These are phyloP conservation scores for Kluyveromyces starmeri DNA, from an alignment of 805 yeast species.

Conservation along the genomic window DNA sequence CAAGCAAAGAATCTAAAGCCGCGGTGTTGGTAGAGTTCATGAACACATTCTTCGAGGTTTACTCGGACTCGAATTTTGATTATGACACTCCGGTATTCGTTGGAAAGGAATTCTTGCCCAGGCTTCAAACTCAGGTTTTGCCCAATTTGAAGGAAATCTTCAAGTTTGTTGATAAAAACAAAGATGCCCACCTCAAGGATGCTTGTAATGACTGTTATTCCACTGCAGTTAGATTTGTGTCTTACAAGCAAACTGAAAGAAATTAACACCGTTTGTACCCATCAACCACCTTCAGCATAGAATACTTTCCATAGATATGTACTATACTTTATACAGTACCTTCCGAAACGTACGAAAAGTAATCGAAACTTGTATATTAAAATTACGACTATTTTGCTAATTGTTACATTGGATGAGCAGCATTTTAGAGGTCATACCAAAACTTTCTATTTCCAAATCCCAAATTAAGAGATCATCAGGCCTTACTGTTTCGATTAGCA, in stretches of 20 bases:
- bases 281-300: too few species aligned
- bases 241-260: conserved; percentile 53
- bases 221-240: conserved; percentile 67
- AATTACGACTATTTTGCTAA: too few species aligned
- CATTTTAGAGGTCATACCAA: too few species aligned
- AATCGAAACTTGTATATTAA: too few species aligned
- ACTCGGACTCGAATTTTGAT: conserved; percentile 58
- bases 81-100: conserved; percentile 69
- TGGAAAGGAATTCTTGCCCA: conserved; percentile 36
- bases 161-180: conserved; percentile 61
- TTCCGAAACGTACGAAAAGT: too few species aligned
- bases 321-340: too few species aligned
- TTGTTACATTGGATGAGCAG: too few species aligned
- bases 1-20: conserved; percentile 18
- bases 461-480: too few species aligned
- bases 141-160: conserved; percentile 44
- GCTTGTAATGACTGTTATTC: conserved; percentile 57
- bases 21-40: conserved; percentile 49
- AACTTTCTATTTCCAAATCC: too few species aligned
- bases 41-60: conserved; percentile 66
- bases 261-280: conserved; percentile 7
- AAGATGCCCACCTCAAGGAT: conserved; percentile 44
- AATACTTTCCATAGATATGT: too few species aligned
- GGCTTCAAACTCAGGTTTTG: conserved; percentile 33
- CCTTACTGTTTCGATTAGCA: too few species aligned